phyloP scores from a whole-genome alignment of 2,329 filamentous ascomycete genomes.

The Lasiodiplodia sp. region DNA sequence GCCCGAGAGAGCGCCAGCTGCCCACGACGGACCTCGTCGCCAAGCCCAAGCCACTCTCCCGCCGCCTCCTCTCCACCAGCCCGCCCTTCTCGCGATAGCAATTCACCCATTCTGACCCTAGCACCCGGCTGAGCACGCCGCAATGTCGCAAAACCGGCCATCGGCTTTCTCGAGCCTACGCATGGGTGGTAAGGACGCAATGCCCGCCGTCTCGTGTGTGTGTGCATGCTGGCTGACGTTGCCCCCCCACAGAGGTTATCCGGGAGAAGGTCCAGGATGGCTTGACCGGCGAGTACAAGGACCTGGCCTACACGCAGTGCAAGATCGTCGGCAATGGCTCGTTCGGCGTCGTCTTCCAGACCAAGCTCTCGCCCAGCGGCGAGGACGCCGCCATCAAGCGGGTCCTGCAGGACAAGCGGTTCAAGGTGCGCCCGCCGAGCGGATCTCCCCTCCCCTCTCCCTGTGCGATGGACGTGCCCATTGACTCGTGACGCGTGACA shows the following conservation, averaged over 20 bases:
- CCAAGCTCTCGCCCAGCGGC: slow-evolving; percentile 95
- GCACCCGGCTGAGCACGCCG: slow-evolving; percentile 40
- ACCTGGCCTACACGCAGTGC: slow-evolving; percentile 98
- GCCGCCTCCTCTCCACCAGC: slow-evolving; percentile 55
- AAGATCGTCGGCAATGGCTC: slow-evolving; percentile 99
- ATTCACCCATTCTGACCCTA: slow-evolving; percentile 38
- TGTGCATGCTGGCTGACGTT: slow-evolving; percentile 47
- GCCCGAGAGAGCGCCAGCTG: slow-evolving; percentile 40
- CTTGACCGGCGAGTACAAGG: slow-evolving; percentile 92
- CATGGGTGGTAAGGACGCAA: slow-evolving; percentile 86
- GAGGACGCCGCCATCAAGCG: slow-evolving; percentile 99
- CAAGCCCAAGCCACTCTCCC: slow-evolving; percentile 48
- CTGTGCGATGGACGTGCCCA: slow-evolving; percentile 35
- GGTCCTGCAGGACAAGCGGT: slow-evolving; percentile 97
- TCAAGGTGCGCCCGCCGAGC: slow-evolving; percentile 74
- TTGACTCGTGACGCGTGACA: slow-evolving; percentile 49
- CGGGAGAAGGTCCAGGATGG: slow-evolving; percentile 99
- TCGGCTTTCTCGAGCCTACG: slow-evolving; percentile 87
- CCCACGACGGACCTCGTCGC: slow-evolving; percentile 64
- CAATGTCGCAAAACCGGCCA: slow-evolving; percentile 91
- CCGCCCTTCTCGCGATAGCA: slow-evolving; percentile 52
- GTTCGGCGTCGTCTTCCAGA: slow-evolving; percentile 98
- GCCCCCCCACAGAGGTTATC: slow-evolving; percentile 76
- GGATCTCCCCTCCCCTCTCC: slow-evolving; percentile 31
- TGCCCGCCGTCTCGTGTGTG: slow-evolving; percentile 26